phyloP scores from a whole-genome alignment of 23 red algal species.

The Gracilaria domingensis region DNA sequence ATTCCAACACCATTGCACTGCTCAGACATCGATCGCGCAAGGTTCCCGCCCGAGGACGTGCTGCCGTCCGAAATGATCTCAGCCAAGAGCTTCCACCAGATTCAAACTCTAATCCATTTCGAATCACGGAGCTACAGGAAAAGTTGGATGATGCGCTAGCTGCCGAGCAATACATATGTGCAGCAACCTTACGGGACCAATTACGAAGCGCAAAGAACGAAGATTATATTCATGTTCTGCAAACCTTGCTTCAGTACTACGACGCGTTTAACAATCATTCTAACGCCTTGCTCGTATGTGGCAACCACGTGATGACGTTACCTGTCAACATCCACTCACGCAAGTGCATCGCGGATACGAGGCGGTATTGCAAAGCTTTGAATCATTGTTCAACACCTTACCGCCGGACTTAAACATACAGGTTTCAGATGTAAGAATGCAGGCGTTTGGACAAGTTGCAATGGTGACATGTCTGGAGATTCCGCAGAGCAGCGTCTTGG shows the following conservation, averaged over 20 bases:
- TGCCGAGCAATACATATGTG: slow-evolving; percentile 33
- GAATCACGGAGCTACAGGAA: slow-evolving; percentile 46
- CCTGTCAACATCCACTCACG: slow-evolving; percentile 56
- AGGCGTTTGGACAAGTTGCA: slow-evolving; percentile 13
- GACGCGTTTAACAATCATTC: slow-evolving; percentile 52
- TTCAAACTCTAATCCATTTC: slow-evolving; percentile 1
- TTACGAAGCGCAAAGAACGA: slow-evolving; percentile 40
- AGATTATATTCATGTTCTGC: slow-evolving; percentile 39
- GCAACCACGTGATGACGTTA: slow-evolving; percentile 10
- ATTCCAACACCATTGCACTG: not conserved
- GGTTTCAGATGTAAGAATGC: slow-evolving; percentile 48
- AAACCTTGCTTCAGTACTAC: slow-evolving; percentile 49
- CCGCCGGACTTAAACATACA: slow-evolving; percentile 35
- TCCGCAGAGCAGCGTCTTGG: slow-evolving; percentile 33
- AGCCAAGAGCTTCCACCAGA: slow-evolving; percentile 1
- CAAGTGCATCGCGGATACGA: slow-evolving; percentile 35
- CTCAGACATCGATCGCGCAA: not conserved
- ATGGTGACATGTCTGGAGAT: slow-evolving; percentile 39
- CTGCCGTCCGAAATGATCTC: not conserved
- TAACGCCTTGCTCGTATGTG: slow-evolving; percentile 37
- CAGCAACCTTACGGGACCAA: slow-evolving; percentile 42
- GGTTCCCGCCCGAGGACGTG: not conserved
- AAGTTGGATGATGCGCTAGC: slow-evolving; percentile 47
- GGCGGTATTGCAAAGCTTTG: slow-evolving; percentile 21
- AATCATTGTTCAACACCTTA: slow-evolving; percentile 42